Conservation (phyloP, 176 grass and related monocot species). For the Aegilops tauschii region DNA sequence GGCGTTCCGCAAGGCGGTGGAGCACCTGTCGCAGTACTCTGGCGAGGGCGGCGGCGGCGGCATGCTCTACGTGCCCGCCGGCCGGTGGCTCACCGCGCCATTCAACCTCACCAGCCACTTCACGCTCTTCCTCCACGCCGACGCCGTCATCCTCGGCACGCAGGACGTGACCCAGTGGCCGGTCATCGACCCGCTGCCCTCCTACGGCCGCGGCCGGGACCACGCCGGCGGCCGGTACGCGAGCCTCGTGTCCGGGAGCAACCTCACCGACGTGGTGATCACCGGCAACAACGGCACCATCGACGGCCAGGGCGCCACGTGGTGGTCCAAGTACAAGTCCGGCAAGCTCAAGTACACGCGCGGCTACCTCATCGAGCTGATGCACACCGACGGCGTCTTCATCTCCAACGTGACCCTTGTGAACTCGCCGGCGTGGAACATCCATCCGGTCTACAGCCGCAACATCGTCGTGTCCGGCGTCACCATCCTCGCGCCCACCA, state of each 20-base stretch:
- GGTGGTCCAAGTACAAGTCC: slow-evolving; percentile 87
- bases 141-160: slow-evolving; percentile 74
- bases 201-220: slow-evolving; percentile 84
- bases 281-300: slow-evolving; percentile 84
- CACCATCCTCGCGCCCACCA: slow-evolving; percentile 74
- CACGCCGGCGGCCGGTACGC: slow-evolving; percentile 67
- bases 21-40: slow-evolving; percentile 68
- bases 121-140: slow-evolving; percentile 73
- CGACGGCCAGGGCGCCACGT: slow-evolving; percentile 74
- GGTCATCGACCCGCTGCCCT: slow-evolving; percentile 73
- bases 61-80: slow-evolving; percentile 79
- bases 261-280: slow-evolving; percentile 77
- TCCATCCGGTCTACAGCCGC: slow-evolving; percentile 91
- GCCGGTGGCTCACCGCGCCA: slow-evolving; percentile 85
- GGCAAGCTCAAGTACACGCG: slow-evolving; percentile 91
- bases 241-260: slow-evolving; percentile 74
- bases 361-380: slow-evolving; percentile 77
- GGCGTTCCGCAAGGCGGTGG: slow-evolving; percentile 77
- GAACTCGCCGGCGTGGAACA: slow-evolving; percentile 93
- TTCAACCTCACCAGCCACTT: slow-evolving; percentile 96
- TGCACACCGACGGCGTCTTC: slow-evolving; percentile 57
- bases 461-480: slow-evolving; percentile 68
- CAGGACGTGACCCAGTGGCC: slow-evolving; percentile 78
- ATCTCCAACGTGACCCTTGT: slow-evolving; percentile 88
- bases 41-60: slow-evolving; percentile 46